Base-by-base conservation (phyloP, 169 alveolate genomes). In the Sarcocystis neurona region DNA sequence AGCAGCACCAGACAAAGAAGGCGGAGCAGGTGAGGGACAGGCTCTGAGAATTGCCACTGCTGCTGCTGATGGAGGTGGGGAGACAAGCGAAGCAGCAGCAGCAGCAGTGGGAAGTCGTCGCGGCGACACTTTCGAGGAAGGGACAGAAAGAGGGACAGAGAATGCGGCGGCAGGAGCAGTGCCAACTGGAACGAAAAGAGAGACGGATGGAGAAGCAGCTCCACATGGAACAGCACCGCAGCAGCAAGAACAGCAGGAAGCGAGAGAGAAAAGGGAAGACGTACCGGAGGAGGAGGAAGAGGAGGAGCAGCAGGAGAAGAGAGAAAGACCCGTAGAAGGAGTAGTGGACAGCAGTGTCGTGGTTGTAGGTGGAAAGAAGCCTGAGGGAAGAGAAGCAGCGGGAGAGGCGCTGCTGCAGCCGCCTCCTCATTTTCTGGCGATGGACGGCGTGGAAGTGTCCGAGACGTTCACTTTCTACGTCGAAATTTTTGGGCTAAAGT, bases 391-490 rank as follows among this genome's bases (percentile, higher is more conserved):
- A 41, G 75, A 20, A 6, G 70, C 32, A 41, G 75, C 75, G 75
- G 5, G 75, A 20, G 32, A 37, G 43, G 75, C 27, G 75, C 27
- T 37, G 3, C 32, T 63, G 4, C 75, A 63, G 75, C 77, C 27
- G 34, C 88, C 72, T 37, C 88, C 88, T 2, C 88, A 82, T 43
- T 82, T 44, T 53, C 63, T 82, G 47, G 88, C 27, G 63, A 50
- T 50, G 80, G 30, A 82, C 43, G 44, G 30, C 23, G 88, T 82
- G 32, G 88, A 82, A 37, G 10, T 82, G 63, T 82, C 88, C 12
- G 30, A 58, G 39, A 82, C 53, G 53, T 82, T 82, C 85, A 50
- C 56, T 23, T 85, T 85, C 32, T 85, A 39, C 53, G 77, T 85
- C 39, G 41, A 53, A 20, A 63, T 66, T n/a, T 85, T 27, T 15